Base-by-base conservation (phyloP, 2,329 filamentous ascomycete genomes). In the Fusarium chaquense region DNA sequence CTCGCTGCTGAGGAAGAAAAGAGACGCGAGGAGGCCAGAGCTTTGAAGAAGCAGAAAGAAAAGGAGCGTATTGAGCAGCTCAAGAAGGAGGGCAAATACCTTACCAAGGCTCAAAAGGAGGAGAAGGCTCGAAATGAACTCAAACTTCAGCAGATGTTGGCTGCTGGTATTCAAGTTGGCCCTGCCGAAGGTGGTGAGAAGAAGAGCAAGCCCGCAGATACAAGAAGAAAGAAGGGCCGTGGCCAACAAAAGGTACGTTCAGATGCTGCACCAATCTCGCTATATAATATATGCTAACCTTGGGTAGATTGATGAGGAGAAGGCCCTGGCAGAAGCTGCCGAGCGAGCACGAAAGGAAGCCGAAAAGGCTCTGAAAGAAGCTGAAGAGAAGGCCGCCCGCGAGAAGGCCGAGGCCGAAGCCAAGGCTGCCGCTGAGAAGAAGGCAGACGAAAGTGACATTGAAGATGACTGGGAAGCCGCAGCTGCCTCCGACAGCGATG, bases 381-480 rank as follows among this genome's bases (percentile, higher is more conserved):
- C 87, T 4, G 86, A 88, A 65, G 85, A 87, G 58, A 89, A 88
- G 73, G 89, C 87, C 43, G 84, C 84, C 16, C 81, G 81, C 50
- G 83, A 88, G 71, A 86, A 85, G 76, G 88, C 86, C 6, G 86
- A 86, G 55, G 85, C 81, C 4, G 87, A 88, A 65, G 86, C 84
- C 30, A 85, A 84, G 33, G 84, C 83, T 41, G 84, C 84, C 58
- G 85, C 85, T 20, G 82, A 82, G 32, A 86, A 89, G 75, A 85
- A 87, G 52, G 86, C 84, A 16, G 83, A 77, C 6, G 83, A 85
- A 52, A 90, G 88, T 50, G 89, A 89, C 20, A 79, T 91, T 28
- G 90, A 92, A 18, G 91, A 97, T 36, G 94, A 97, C 79, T 97
- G 94, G 94, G 93, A 98, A 80, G 89, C 90, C 32, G 90, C 93